Base-by-base conservation (phyloP, 1,284 basidiomycete species). In the Irpex sp. region DNA sequence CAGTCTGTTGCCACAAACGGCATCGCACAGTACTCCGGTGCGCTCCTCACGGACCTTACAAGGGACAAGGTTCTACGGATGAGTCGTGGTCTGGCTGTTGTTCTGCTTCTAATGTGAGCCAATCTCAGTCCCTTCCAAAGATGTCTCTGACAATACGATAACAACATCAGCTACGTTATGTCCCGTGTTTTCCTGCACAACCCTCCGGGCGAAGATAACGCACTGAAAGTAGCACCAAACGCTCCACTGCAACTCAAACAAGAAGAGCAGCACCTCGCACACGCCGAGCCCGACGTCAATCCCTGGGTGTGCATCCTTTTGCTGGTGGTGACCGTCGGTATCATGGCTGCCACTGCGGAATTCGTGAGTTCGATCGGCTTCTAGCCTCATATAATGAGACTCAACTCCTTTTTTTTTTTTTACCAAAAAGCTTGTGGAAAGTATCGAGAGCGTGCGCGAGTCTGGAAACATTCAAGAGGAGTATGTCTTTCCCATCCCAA, bases 121-220 rank as follows among this genome's bases (percentile, higher is more conserved):
- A 21, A 37, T 9, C 49, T n/a, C 39, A 12, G n/a, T 14, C 39
- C 2, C 0, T 23, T 18, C n/a, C 21, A 35, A 6, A 35, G 48
- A 33, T 33, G 28, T 33, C 2, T 33, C 52, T 60, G 19, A 23
- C 1, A 1, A 10, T 33, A 18, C n/a, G 33, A 54, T 36, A 54
- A 0, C 9, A 12, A 2, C 14, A 2, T 23, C 62, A 87, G 86
- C 6, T 89, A 90, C 65, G 68, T 88, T 35, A 77, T 74, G 56
- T 88, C 87, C 8, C 81, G 87, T 8, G 77, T 88, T 47, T 90
- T 82, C 72, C 71, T 88, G 39, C 83, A 87, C 69, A 82, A 88
- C 66, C 87, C 87, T 4, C 87, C 87, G 0, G 85, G 85, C 9
- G 78, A 84, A 2, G 78, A 78, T 33, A 82, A 84, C 61, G 76